These are phyloP conservation scores for Fomitopsis palustris DNA, from an alignment of 1,284 basidiomycete species.

Conservation along the genomic window DNA sequence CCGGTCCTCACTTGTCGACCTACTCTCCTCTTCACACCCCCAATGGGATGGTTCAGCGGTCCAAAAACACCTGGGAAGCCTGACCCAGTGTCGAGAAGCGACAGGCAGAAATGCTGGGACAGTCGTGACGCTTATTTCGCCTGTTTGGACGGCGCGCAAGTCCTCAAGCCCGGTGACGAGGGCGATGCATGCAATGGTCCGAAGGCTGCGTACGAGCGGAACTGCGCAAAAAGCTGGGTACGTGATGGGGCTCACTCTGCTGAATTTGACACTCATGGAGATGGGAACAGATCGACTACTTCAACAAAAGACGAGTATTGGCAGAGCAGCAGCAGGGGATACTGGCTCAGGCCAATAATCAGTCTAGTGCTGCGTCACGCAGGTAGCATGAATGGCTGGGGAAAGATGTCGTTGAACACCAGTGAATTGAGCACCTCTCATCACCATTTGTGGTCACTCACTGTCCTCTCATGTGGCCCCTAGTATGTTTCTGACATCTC, in stretches of 20 bases:
- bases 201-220: constrained; percentile 53
- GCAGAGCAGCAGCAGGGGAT: constrained; percentile 70
- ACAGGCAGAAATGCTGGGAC: constrained; percentile 75
- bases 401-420: background rate
- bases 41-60: constrained; percentile 34
- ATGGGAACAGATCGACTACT: constrained; percentile 70
- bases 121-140: constrained; percentile 71
- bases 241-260: constrained; percentile 24
- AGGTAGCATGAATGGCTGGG: background rate
- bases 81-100: constrained; percentile 44
- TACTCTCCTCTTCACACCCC: background rate
- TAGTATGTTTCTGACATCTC: background rate
- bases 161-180: constrained; percentile 69
- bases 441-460: background rate
- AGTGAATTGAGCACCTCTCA: background rate
- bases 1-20: too few species aligned
- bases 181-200: constrained; percentile 50
- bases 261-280: background rate
- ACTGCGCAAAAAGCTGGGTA: constrained; percentile 84
- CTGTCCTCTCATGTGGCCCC: background rate
- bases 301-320: constrained; percentile 76
- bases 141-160: constrained; percentile 62
- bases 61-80: constrained; percentile 34
- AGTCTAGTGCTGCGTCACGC: constrained; percentile 43
- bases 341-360: constrained; percentile 51